Conservation (phyloP, 2,329 filamentous ascomycete species). For the Meredithiella fracta region DNA sequence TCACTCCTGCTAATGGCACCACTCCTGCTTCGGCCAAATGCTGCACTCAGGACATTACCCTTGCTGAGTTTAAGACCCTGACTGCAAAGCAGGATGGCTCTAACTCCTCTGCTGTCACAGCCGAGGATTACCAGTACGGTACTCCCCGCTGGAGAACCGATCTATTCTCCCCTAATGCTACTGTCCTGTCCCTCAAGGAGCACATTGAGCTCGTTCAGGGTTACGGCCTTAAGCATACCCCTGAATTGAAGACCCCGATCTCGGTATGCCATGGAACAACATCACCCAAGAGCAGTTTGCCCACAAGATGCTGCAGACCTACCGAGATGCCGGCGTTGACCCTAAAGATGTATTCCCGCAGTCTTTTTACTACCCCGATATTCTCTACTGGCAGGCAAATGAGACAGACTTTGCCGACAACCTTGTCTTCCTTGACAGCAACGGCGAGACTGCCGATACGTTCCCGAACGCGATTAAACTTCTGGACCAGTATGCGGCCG, state of each 20-base stretch:
- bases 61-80: conserved; percentile 48
- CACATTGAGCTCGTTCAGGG: conserved; percentile 43
- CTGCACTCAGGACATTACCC: conserved; percentile 55
- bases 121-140: conserved; percentile 39
- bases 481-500: conserved; percentile 36
- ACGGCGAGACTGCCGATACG: conserved; percentile 35
- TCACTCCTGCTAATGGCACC: conserved; percentile 37
- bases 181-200: conserved; percentile 42
- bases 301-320: conserved; percentile 48
- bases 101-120: conserved; percentile 40
- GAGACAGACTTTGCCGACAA: conserved; percentile 45
- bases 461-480: conserved; percentile 38
- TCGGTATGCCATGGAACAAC: conserved; percentile 52
- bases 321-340: conserved; percentile 35
- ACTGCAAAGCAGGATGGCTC: conserved; percentile 56
- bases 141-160: conserved; percentile 48
- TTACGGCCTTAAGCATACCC: conserved; percentile 45
- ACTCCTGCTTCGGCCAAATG: conserved; percentile 43
- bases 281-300: conserved; percentile 51
- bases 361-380: conserved; percentile 46
- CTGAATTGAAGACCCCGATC: conserved; percentile 52
- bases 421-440: conserved; percentile 49
- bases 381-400: conserved; percentile 49
- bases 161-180: conserved; percentile 47
- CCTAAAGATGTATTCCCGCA: conserved; percentile 43